Evolutionary conservation across 129 eudicot genomes (phyloP).

Genomic region (Saposhnikovia divaricata): DNA sequence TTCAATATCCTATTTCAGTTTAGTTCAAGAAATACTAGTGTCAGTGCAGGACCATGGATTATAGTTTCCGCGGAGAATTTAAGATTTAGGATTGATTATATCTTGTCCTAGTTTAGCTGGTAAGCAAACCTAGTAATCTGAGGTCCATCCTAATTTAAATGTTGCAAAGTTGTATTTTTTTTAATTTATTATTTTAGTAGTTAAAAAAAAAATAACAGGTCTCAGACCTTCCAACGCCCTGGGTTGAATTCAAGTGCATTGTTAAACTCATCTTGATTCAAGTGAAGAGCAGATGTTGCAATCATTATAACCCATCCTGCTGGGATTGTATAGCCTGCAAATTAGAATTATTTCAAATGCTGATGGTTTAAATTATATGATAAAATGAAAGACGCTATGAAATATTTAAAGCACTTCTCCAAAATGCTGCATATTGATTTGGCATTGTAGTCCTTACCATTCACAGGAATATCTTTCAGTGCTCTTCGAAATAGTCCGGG

Average conservation of each 20-base stretch:
- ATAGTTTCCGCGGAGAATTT: not conserved
- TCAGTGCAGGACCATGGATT: not conserved
- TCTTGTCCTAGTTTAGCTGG: not conserved
- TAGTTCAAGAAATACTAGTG: not conserved
- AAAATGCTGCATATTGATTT: not conserved
- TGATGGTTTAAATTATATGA: not conserved
- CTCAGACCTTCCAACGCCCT: slow-evolving; percentile 54
- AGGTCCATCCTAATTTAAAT: not conserved
- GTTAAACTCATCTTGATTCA: slow-evolving; percentile 27
- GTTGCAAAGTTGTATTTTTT: not conserved
- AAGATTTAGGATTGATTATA: not conserved
- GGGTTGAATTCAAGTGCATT: slow-evolving; percentile 60
- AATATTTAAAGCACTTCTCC: not conserved
- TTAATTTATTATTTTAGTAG: not conserved
- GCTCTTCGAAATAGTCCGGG: slow-evolving; percentile 56
- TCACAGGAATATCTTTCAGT: slow-evolving; percentile 39
- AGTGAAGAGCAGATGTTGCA: slow-evolving; percentile 38
- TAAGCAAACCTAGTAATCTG: not conserved
- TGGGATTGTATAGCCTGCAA: slow-evolving; percentile 56
- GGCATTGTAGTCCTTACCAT: slow-evolving; percentile 23
- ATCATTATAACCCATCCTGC: slow-evolving; percentile 57
- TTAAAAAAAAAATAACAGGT: not conserved
- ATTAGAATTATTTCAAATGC: not conserved
- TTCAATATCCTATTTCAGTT: slow-evolving; percentile 24
- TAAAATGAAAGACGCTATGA: not conserved